Base-by-base conservation (phyloP, 1,284 basidiomycete species). In the Puccinia novopanici region DNA sequence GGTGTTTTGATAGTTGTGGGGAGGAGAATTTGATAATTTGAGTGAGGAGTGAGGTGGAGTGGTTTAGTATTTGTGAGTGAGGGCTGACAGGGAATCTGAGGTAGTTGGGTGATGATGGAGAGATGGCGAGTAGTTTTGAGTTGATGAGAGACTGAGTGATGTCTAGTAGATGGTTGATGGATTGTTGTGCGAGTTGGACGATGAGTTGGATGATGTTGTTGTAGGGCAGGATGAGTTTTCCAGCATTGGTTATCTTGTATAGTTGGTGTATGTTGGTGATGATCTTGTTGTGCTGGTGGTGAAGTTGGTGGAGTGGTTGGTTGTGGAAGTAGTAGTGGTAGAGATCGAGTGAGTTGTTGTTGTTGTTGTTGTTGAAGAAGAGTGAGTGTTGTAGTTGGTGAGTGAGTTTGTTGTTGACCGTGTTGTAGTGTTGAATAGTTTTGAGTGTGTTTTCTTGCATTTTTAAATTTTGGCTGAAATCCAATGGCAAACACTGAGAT, bases 1-100 rank as follows among this genome's bases (percentile, higher is more conserved):
- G 67, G 50, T 72, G 22, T 37, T 24, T 72, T 42, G 67, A 63
- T 12, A 80, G 57, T 50, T 73, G 77, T 34, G 68, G 77, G 3
- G 77, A 80, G 8, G 77, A 80, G 77, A 80, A 80, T 50, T 73
- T 80, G 48, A 57, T 80, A 68, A 80, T 73, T 34, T 57, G 57
- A 52, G 71, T 80, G 45, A 80, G 68, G 17, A 80, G 68, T 22
- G 27, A 6, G 52, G 68, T 50, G 0, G 70, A 50, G 40, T 63
- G 42, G 30, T 65, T 13, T 3, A 80, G 30, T 30, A 59, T 70
- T 37, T 61, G 77, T 30, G 65, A 78, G 22, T 13, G 42, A 4
- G 40, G 27, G 19, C 45, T n/a, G 37, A 24, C 10, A 15, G 65
- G 42, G 0, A 61, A 27, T 45, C 72, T 57, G 42, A 74, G 72